These are phyloP conservation scores for Talaromyces trachyspermus DNA, from an alignment of 495 filamentous ascomycete species.

Conservation along the genomic window DNA sequence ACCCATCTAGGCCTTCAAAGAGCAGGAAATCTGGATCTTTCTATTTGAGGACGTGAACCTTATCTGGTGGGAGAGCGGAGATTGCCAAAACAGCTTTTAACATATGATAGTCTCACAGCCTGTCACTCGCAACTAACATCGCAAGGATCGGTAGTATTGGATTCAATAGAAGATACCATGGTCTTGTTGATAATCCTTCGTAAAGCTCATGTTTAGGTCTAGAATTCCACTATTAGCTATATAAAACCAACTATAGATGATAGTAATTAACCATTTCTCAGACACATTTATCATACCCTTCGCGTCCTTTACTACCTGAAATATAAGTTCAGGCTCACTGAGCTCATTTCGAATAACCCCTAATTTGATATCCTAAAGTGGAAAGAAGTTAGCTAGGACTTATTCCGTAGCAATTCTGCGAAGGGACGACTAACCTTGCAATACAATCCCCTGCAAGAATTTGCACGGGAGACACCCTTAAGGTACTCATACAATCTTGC, in stretches of 20 bases:
- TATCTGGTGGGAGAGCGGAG: slow-evolving; percentile 9
- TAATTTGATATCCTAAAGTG: slow-evolving; percentile 12
- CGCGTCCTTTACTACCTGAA: slow-evolving; percentile 12
- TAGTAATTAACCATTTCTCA: slow-evolving; percentile 10
- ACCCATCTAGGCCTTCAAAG: background rate
- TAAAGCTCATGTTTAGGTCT: slow-evolving; percentile 13
- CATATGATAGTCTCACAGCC: slow-evolving; percentile 11
- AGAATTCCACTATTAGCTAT: background rate
- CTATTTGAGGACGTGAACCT: slow-evolving; percentile 12
- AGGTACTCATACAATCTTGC: slow-evolving; percentile 7
- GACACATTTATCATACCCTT: slow-evolving; percentile 12
- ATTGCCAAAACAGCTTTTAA: slow-evolving; percentile 14
- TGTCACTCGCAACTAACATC: slow-evolving; percentile 3
- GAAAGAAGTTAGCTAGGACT: background rate
- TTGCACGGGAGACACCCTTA: slow-evolving; percentile 5
- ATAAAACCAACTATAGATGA: background rate
- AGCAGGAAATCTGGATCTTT: background rate
- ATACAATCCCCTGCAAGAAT: slow-evolving; percentile 6
- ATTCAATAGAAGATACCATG: slow-evolving; percentile 9
- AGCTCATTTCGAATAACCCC: slow-evolving; percentile 15
- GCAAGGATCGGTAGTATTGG: slow-evolving; percentile 4
- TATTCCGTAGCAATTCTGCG: background rate
- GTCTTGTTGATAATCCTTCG: slow-evolving; percentile 7
- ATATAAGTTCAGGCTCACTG: slow-evolving; percentile 11
- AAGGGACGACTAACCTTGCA: slow-evolving; percentile 4